These are phyloP conservation scores for Phytophthora ohioensis DNA, from an alignment of 352 stramenopile species.

Conservation along the genomic window DNA sequence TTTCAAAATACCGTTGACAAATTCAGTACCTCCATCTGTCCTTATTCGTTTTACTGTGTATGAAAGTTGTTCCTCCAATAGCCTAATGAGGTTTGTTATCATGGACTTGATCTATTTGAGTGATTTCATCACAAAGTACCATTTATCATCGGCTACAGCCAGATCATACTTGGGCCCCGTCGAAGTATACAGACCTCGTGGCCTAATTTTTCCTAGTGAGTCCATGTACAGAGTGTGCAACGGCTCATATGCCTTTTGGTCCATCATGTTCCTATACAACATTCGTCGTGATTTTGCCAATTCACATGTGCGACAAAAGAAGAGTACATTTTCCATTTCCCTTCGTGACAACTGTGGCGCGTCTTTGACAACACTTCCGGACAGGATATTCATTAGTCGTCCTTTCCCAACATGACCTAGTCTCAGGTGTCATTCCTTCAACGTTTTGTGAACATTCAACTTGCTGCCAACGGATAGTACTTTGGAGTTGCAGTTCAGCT, in stretches of 20 bases:
- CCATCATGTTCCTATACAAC: neutral
- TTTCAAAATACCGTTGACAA: neutral
- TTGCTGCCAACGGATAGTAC: constrained; percentile 6
- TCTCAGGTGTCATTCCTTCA: neutral
- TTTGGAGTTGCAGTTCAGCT: neutral
- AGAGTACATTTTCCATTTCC: neutral
- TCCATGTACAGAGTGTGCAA: neutral
- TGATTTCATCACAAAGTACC: too few relatives aligned
- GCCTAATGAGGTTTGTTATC: too few relatives aligned
- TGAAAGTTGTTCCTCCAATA: too few relatives aligned
- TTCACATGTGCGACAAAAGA: neutral
- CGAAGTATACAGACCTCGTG: neutral
- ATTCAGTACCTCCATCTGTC: constrained; percentile 18
- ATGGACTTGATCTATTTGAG: too few relatives aligned
- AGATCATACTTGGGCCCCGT: neutral
- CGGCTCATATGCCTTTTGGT: neutral
- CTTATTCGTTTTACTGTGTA: too few relatives aligned
- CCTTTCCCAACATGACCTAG: too few relatives aligned
- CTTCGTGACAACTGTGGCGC: neutral
- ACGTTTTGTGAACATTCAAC: neutral
- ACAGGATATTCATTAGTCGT: too few relatives aligned
- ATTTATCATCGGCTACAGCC: neutral
- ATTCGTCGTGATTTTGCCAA: neutral
- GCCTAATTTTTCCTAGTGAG: neutral
- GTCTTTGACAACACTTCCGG: too few relatives aligned